Evolutionary conservation across 208 protist genomes (phyloP).

Genomic region (Leishmania major): DNA sequence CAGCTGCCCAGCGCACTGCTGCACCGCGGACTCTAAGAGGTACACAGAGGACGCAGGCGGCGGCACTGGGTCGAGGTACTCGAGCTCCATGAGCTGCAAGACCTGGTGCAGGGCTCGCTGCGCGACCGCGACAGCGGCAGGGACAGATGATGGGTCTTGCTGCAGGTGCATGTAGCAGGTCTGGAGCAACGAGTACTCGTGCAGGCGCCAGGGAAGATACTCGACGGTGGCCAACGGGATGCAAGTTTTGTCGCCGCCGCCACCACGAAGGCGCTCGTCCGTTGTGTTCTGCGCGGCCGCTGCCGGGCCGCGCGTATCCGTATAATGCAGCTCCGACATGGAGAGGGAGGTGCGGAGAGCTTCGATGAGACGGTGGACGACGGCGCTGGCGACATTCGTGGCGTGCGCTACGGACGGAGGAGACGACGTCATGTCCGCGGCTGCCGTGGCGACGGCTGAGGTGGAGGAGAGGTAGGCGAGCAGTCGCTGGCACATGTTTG

Average conservation of each 20-base stretch:
- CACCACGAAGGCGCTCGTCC: neutral
- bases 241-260: constrained; percentile 20
- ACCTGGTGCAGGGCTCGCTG: constrained; percentile 49
- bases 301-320: neutral
- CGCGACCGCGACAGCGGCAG: constrained; percentile 47
- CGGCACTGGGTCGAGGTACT: constrained; percentile 72
- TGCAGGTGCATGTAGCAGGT: constrained; percentile 51
- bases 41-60: constrained; percentile 47
- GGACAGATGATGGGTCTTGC: constrained; percentile 16
- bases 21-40: constrained; percentile 42
- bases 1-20: constrained; percentile 34
- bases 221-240: constrained; percentile 66
- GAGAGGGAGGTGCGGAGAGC: constrained; percentile 24
- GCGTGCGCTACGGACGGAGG: neutral
- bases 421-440: neutral
- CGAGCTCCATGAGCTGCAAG: constrained; percentile 67
- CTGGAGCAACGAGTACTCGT: constrained; percentile 66
- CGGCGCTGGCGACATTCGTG: constrained; percentile 6
- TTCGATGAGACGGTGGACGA: constrained; percentile 20
- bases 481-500: constrained; percentile 67
- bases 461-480: constrained; percentile 26
- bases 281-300: neutral
- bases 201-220: constrained; percentile 76
- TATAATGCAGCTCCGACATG: constrained; percentile 27
- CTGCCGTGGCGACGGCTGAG: constrained; percentile 14